Evolutionary conservation across 441 rosid species (phyloP).

Genomic region (Corymbia citriodora): DNA sequence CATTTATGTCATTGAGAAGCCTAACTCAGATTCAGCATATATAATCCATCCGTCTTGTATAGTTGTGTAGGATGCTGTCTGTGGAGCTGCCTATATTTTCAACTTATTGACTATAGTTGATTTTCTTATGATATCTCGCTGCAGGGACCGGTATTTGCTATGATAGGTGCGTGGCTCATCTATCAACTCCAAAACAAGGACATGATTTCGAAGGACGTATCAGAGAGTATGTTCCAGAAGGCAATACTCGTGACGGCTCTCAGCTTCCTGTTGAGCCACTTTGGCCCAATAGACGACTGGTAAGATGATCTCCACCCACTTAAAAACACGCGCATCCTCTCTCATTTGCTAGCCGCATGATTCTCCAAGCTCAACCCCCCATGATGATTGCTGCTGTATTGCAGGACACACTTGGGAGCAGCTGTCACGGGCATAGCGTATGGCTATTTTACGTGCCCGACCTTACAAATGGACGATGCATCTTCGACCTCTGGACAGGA

Average conservation of each 20-base stretch:
- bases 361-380: neutral
- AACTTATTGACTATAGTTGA: neutral
- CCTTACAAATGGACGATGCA: constrained; percentile 47
- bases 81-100: neutral
- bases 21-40: neutral
- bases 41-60: neutral
- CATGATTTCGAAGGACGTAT: constrained; percentile 30
- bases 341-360: neutral
- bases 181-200: constrained; percentile 61
- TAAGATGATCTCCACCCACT: constrained; percentile 10
- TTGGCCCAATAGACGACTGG: constrained; percentile 73
- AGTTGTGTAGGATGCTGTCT: neutral
- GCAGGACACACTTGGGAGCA: constrained; percentile 79
- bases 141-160: constrained; percentile 76
- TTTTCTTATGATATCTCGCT: neutral
- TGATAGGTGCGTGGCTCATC: constrained; percentile 85
- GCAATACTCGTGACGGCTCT: constrained; percentile 57
- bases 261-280: constrained; percentile 59
- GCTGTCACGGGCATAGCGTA: constrained; percentile 49
- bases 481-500: constrained; percentile 39
- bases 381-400: neutral
- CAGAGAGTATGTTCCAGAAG: constrained; percentile 58
- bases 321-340: neutral
- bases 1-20: neutral
- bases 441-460: constrained; percentile 59